Conservation (phyloP, 768 basidiomycete genomes). For the Chalciporus sphaerocephalus region DNA sequence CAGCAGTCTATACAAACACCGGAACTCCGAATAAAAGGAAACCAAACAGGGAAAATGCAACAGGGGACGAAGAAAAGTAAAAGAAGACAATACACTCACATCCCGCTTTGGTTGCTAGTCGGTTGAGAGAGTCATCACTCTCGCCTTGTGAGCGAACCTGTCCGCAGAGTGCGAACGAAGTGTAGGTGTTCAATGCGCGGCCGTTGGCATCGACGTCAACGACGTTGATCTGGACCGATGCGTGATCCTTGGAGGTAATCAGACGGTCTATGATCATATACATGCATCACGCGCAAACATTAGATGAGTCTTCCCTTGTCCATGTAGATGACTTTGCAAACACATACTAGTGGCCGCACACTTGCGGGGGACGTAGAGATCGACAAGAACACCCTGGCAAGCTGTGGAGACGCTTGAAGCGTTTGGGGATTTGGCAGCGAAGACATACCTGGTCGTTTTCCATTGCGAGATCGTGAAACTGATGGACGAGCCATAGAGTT, state of each 20-base stretch:
- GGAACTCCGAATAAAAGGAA: not conserved
- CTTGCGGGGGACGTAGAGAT: constrained; percentile 99
- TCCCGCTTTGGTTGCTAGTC: constrained; percentile 91
- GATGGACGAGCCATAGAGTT: not conserved
- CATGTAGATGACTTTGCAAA: not conserved
- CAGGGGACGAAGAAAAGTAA: not conserved
- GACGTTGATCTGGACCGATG: constrained; percentile 94
- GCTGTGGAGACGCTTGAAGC: not conserved
- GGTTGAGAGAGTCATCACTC: constrained; percentile 94
- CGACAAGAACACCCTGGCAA: constrained; percentile 89
- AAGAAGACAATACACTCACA: constrained; percentile 52
- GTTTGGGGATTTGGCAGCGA: not conserved
- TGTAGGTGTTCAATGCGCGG: constrained; percentile 70
- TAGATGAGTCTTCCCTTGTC: not conserved
- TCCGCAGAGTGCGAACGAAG: constrained; percentile 93
- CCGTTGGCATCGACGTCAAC: constrained; percentile 91
- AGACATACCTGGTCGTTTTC: constrained; percentile 83
- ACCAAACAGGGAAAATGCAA: not conserved
- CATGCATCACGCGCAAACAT: constrained; percentile 3
- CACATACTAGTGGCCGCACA: constrained; percentile 93
- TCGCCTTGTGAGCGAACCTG: constrained; percentile 93
- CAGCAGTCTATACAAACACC: constrained; percentile 1
- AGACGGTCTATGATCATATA: constrained; percentile 67
- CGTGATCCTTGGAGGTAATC: constrained; percentile 98
- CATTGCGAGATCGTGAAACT: constrained; percentile 45